These are phyloP conservation scores for Carpinus fangiana DNA, from an alignment of 306 rosid species.

Conservation along the genomic window DNA sequence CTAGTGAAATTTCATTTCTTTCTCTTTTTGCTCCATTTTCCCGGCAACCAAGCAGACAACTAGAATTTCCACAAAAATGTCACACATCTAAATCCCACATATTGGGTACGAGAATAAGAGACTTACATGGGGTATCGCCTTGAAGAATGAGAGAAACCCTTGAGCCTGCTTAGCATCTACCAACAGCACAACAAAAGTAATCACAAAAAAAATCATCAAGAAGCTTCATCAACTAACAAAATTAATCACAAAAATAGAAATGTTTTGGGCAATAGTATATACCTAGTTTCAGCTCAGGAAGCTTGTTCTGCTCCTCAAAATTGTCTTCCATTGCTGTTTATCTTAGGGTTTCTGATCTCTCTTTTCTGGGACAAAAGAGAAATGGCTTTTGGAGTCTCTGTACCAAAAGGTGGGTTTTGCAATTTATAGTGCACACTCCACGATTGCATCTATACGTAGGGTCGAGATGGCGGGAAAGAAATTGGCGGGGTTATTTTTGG, in stretches of 20 bases:
- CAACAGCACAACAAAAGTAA: conserved; percentile 16
- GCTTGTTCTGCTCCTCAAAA: conserved; percentile 62
- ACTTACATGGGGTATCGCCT: conserved; percentile 75
- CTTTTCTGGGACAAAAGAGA: not conserved
- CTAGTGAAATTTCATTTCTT: not conserved
- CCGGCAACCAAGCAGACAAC: conserved; percentile 6
- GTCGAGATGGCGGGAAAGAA: conserved; percentile 63
- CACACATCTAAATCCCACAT: not conserved
- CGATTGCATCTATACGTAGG: not conserved
- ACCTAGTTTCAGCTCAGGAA: conserved; percentile 95
- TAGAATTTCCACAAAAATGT: conserved; percentile 1
- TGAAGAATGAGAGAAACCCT: conserved; percentile 93
- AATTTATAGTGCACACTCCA: not conserved
- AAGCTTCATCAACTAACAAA: conserved; percentile 18
- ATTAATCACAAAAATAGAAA: not conserved
- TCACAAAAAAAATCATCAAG: not conserved
- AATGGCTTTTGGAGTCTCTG: not conserved
- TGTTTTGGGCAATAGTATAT: not conserved
- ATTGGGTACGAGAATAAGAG: conserved; percentile 8
- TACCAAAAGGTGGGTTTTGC: not conserved
- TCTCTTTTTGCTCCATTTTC: conserved; percentile 8
- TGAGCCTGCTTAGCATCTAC: conserved; percentile 93
- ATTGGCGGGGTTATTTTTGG: conserved; percentile 39
- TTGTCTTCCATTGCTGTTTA: conserved; percentile 53
- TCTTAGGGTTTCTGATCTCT: conserved; percentile 34